These are phyloP conservation scores for Fusarium heterosporum DNA, from an alignment of 2,329 filamentous ascomycete genomes.

Conservation along the genomic window DNA sequence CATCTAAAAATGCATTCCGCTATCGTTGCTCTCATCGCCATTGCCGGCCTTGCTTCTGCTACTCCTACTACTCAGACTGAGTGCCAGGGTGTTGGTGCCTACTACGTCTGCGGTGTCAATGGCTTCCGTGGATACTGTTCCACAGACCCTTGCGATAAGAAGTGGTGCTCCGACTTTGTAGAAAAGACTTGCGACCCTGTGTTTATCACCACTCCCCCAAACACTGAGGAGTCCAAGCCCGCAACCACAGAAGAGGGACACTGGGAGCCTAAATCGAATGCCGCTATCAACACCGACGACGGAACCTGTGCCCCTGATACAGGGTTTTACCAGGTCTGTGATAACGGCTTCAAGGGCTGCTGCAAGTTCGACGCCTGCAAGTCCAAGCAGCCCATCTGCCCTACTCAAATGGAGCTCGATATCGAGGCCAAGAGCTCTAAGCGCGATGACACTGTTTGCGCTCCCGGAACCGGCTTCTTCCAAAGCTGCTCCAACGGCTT, in stretches of 20 bases:
- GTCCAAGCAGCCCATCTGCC: conserved; percentile 2
- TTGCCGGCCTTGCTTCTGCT: conserved; percentile 22
- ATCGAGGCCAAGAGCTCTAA: background rate
- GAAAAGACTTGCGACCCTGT: conserved; percentile 27
- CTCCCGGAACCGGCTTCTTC: conserved; percentile 20
- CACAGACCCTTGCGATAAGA: conserved; percentile 19
- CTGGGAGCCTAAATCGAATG: background rate
- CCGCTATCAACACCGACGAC: background rate
- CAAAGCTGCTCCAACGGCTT: conserved; percentile 29
- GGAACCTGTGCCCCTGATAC: conserved; percentile 12
- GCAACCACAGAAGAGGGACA: background rate
- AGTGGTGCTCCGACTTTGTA: conserved; percentile 31
- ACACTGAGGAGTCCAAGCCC: background rate
- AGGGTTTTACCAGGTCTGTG: conserved; percentile 21
- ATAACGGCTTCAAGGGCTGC: conserved; percentile 18
- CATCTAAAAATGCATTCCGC: conserved; percentile 35
- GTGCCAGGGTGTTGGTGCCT: conserved; percentile 27
- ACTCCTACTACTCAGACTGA: conserved; percentile 14
- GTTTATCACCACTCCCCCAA: conserved; percentile 9
- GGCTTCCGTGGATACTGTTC: conserved; percentile 31
- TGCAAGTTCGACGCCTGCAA: conserved; percentile 24
- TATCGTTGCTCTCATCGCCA: conserved; percentile 28
- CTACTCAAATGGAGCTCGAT: background rate
- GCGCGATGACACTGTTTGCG: background rate
- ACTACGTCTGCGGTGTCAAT: conserved; percentile 28